Evolutionary conservation across 768 basidiomycete species (phyloP), one percentile per base, ranked within the genome.

Genomic region (Boletus rubropictus): DNA sequence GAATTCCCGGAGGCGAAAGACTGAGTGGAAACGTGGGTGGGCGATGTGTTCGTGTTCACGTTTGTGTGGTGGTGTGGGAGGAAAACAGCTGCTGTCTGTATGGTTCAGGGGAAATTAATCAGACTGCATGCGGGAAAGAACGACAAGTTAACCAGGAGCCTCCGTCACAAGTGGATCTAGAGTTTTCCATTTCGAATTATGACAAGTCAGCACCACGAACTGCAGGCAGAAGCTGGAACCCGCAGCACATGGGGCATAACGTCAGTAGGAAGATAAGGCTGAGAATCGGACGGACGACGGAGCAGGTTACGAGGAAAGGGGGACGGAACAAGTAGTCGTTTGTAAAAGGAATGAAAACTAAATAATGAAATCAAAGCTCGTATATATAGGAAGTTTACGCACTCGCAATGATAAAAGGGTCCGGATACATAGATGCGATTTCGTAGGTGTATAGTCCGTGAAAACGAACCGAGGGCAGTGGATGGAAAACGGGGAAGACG

Each of bases 1-100:
- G 35, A 35, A 44, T 44, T 48, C 48, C 39, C 35, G 32, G 27
- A 22, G 21, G 21, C 9, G 39, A 51, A 31, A 35, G 7, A 31
- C 4, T 37, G 5, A 22, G 38, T 42, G 36, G 28, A 27, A 25
- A 50, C 18, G 21, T 10, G n/a, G 42, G 25, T 35, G 47, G 40
- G 27, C 22, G 34, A n/a, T 52, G 28, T 27, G 25, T 36, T 42
- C 39, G 20, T 48, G 38, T 49, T 48, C 45, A 50, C 28, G 42
- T 42, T 35, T 39, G 39, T 39, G 25, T 25, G 41, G 27, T 20
- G 20, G 33, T 49, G 54, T 61, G 59, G 42, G 55, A 53, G 39
- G 39, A 44, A 45, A 28, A 17, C 2, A 20, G 20, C 18, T 32
- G 17, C 32, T 29, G 22, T 32, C 7, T 42, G 15, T 46, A 25